Percentiles rank a stretch among this genome's conserved stretches.
These are phyloP conservation scores for Eucalyptus curtisii DNA, from an alignment of 345 rosid species.

Conservation along the genomic window DNA sequence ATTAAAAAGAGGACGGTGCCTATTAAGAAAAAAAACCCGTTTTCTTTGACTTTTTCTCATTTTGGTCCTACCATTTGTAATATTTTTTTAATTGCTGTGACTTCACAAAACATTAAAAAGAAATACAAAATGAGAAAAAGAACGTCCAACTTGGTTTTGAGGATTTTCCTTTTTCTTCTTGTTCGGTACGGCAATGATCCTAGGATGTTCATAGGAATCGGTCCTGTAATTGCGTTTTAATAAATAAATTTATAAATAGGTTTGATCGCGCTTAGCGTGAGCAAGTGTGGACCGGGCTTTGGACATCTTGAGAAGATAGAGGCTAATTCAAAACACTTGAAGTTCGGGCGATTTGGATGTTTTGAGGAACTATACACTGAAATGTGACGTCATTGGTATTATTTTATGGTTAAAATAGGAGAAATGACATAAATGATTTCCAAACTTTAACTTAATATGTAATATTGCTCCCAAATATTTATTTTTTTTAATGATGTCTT, in stretches of 20 bases:
- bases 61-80: neutral
- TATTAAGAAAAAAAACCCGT: neutral
- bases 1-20: neutral
- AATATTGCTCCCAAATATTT: neutral
- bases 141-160: neutral
- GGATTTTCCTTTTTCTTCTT: neutral
- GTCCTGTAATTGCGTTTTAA: neutral
- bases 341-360: neutral
- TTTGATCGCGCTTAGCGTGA: neutral
- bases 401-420: neutral
- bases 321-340: neutral
- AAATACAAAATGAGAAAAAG: neutral
- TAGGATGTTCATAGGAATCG: neutral
- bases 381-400: neutral
- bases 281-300: neutral
- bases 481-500: accelerated
- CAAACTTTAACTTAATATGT: neutral
- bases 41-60: neutral
- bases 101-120: neutral
- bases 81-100: neutral
- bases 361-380: neutral
- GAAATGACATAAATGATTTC: accelerated
- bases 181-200: neutral
- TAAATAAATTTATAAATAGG: neutral
- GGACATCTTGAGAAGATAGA: neutral